Evolutionary conservation across 257 asterid genomes (phyloP).

Genomic region (Plantago ovata): DNA sequence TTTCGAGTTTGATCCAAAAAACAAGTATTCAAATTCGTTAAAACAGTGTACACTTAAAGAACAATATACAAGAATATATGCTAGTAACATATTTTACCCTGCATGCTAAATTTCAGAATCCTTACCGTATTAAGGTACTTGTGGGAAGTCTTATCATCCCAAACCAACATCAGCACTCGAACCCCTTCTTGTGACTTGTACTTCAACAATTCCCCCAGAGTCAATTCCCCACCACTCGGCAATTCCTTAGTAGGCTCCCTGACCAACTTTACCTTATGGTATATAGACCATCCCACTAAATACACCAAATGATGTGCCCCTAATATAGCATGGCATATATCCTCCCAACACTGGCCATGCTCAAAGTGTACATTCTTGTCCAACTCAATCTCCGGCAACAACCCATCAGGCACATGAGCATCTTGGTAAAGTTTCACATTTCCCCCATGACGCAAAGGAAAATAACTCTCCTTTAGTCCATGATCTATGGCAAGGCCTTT

Average conservation of each 20-base stretch:
- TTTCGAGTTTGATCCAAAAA: background rate
- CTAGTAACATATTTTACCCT: background rate
- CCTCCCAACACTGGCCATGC: conserved; percentile 61
- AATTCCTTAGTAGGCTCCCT: conserved; percentile 44
- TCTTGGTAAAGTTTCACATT: conserved; percentile 53
- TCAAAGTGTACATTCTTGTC: conserved; percentile 29
- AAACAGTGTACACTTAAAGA: background rate
- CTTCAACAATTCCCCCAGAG: conserved; percentile 51
- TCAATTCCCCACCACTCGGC: conserved; percentile 42
- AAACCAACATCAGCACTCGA: conserved; percentile 45
- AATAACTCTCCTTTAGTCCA: conserved; percentile 38
- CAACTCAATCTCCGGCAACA: conserved; percentile 38
- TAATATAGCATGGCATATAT: conserved; percentile 46
- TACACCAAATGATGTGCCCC: conserved; percentile 54
- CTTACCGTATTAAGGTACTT: conserved; percentile 45
- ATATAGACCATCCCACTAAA: conserved; percentile 56
- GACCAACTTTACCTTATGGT: conserved; percentile 46
- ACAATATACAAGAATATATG: background rate
- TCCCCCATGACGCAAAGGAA: conserved; percentile 53
- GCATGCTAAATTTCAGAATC: background rate
- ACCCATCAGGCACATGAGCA: conserved; percentile 42
- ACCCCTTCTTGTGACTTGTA: conserved; percentile 64
- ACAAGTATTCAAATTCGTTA: background rate
- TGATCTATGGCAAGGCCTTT: conserved; percentile 31
- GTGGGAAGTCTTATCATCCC: conserved; percentile 69